Conservation (phyloP, 2,329 filamentous ascomycete genomes). For the Xylaria sp. region DNA sequence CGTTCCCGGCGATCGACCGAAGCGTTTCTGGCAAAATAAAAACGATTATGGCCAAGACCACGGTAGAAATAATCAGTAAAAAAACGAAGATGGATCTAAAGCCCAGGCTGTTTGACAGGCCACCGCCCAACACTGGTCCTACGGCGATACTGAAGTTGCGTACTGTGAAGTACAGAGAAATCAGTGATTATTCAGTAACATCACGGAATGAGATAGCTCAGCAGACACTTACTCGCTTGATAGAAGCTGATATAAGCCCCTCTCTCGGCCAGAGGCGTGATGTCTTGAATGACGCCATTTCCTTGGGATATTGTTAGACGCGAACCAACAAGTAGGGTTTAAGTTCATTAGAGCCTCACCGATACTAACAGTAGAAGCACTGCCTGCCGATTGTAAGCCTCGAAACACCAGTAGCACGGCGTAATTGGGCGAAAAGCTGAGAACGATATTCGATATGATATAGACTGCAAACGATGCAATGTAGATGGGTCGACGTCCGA, state of each 20-base stretch:
- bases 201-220: background rate
- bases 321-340: too few species aligned
- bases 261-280: slow-evolving; percentile 12
- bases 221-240: slow-evolving; percentile 18
- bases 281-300: slow-evolving; percentile 23
- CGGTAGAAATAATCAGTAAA: slow-evolving; percentile 1
- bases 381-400: slow-evolving; percentile 18
- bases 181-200: background rate
- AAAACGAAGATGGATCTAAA: slow-evolving; percentile 22
- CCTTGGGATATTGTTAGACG: too few species aligned
- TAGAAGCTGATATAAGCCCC: slow-evolving; percentile 22
- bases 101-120: slow-evolving; percentile 5
- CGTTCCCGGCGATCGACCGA: slow-evolving; percentile 19
- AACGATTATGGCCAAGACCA: slow-evolving; percentile 5
- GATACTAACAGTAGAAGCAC: slow-evolving; percentile 21
- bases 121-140: slow-evolving; percentile 19
- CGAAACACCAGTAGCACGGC: slow-evolving; percentile 12
- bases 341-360: background rate
- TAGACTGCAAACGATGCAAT: slow-evolving; percentile 24
- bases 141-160: slow-evolving; percentile 22
- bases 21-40: slow-evolving; percentile 22
- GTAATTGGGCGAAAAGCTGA: slow-evolving; percentile 20
- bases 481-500: slow-evolving; percentile 22
- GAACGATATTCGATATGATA: slow-evolving; percentile 21
- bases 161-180: background rate